Evolutionary conservation across 306 rosid genomes (phyloP).

Genomic region (Bauhinia variegata): DNA sequence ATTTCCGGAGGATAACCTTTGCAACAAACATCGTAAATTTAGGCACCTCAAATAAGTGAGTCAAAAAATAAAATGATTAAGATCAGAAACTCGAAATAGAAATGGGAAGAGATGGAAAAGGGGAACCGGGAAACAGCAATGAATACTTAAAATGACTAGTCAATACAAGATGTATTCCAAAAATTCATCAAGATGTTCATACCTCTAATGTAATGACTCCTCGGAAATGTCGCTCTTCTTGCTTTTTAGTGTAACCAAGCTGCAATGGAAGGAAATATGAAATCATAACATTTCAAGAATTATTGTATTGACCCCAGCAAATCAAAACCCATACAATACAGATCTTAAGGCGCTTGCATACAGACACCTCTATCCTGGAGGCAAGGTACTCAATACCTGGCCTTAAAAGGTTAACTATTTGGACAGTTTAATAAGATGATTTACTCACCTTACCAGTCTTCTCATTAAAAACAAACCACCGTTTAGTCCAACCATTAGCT

Average conservation of each 20-base stretch:
- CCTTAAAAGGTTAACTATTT: slow-evolving; percentile 28
- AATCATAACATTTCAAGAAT: slow-evolving; percentile 18
- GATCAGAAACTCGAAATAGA: too few relatives aligned
- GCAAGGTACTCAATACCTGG: slow-evolving; percentile 7
- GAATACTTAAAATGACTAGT: slow-evolving; percentile 21
- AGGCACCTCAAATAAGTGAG: too few relatives aligned
- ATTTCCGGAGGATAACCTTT: too few relatives aligned
- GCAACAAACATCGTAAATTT: too few relatives aligned
- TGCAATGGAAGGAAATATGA: slow-evolving; percentile 32
- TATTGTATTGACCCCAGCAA: slow-evolving; percentile 5
- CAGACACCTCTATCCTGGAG: slow-evolving; percentile 16
- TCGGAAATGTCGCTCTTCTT: slow-evolving; percentile 62
- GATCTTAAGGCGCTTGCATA: slow-evolving; percentile 4
- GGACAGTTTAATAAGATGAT: slow-evolving; percentile 13
- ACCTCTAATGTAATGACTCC: slow-evolving; percentile 65
- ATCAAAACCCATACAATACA: slow-evolving; percentile 2
- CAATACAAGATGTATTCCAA: too few relatives aligned
- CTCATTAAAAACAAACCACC: slow-evolving; percentile 66
- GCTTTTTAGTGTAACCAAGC: slow-evolving; percentile 70
- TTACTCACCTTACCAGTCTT: slow-evolving; percentile 64
- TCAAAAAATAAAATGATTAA: too few relatives aligned
- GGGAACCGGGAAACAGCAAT: not conserved
- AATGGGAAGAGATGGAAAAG: not conserved
- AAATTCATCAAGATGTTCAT: too few relatives aligned
- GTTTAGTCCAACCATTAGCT: slow-evolving; percentile 58